These are phyloP conservation scores for Bombardia bombarda DNA, from an alignment of 495 filamentous ascomycete species.

Conservation along the genomic window DNA sequence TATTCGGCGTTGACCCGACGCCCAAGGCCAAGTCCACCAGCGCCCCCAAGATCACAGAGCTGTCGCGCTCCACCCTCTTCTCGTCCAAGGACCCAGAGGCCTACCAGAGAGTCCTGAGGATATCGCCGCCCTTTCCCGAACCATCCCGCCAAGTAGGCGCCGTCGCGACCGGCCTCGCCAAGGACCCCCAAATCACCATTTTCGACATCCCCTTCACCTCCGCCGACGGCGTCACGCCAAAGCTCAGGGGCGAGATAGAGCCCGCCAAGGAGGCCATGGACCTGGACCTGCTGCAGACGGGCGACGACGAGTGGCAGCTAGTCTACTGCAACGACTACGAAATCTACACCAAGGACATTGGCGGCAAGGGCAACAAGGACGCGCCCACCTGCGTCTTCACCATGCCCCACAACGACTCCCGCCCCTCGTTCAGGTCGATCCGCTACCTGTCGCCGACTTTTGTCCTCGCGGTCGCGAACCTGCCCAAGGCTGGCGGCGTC, in stretches of 20 bases:
- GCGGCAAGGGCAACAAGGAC: conserved; percentile 38
- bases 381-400: conserved; percentile 54
- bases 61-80: conserved; percentile 58
- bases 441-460: conserved; percentile 77
- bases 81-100: conserved; percentile 52
- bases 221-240: conserved; percentile 41
- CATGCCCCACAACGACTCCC: conserved; percentile 42
- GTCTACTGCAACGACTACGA: conserved; percentile 77
- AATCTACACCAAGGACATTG: conserved; percentile 50
- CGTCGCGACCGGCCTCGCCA: conserved; percentile 65
- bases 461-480: conserved; percentile 52
- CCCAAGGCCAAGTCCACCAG: conserved; percentile 23
- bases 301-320: conserved; percentile 53
- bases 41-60: conserved; percentile 41
- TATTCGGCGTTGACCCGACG: conserved; percentile 55
- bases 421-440: conserved; percentile 53
- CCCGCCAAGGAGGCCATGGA: conserved; percentile 70
- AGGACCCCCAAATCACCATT: conserved; percentile 65
- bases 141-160: conserved; percentile 54
- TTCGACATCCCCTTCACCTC: conserved; percentile 59
- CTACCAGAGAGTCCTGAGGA: conserved; percentile 70
- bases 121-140: conserved; percentile 53
- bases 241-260: conserved; percentile 59
- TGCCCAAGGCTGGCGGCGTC: conserved; percentile 36
- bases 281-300: conserved; percentile 61